phyloP scores from a whole-genome alignment of 2,329 filamentous ascomycete species.

The Aureobasidium sp. region DNA sequence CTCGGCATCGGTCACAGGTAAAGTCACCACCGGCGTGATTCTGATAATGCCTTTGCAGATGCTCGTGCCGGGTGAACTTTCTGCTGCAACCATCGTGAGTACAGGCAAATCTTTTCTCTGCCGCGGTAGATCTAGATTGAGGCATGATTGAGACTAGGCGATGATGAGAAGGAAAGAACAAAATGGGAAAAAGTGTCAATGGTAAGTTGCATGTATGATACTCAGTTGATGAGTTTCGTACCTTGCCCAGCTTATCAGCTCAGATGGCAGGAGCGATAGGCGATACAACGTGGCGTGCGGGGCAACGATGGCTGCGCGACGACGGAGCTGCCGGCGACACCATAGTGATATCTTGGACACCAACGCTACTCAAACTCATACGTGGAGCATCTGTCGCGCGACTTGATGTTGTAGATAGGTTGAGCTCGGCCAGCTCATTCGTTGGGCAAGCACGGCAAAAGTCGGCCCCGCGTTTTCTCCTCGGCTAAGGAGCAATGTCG shows the following conservation, averaged over 20 bases:
- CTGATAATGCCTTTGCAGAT: slow-evolving; percentile 48
- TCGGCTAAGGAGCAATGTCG: too few species aligned
- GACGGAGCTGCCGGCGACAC: too few species aligned
- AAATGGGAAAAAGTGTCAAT: too few species aligned
- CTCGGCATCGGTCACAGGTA: slow-evolving; percentile 50
- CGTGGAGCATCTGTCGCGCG: too few species aligned
- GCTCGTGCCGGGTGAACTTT: slow-evolving; percentile 46
- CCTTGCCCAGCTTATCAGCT: neutral
- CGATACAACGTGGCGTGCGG: neutral
- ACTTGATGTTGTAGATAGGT: neutral
- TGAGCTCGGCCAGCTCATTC: neutral
- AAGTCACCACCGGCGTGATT: slow-evolving; percentile 47
- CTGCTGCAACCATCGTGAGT: slow-evolving; percentile 41
- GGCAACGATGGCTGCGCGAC: neutral
- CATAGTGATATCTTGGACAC: too few species aligned
- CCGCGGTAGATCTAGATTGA: neutral
- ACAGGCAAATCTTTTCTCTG: slow-evolving; percentile 31
- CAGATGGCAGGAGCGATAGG: neutral
- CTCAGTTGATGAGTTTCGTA: neutral
- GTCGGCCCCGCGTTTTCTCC: neutral
- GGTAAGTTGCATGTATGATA: too few species aligned
- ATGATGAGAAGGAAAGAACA: neutral
- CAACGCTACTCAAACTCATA: too few species aligned
- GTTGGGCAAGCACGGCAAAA: neutral
- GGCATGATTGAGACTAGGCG: neutral